Base-by-base conservation (phyloP, 2,329 filamentous ascomycete genomes). In the Chaetomium sp. region DNA sequence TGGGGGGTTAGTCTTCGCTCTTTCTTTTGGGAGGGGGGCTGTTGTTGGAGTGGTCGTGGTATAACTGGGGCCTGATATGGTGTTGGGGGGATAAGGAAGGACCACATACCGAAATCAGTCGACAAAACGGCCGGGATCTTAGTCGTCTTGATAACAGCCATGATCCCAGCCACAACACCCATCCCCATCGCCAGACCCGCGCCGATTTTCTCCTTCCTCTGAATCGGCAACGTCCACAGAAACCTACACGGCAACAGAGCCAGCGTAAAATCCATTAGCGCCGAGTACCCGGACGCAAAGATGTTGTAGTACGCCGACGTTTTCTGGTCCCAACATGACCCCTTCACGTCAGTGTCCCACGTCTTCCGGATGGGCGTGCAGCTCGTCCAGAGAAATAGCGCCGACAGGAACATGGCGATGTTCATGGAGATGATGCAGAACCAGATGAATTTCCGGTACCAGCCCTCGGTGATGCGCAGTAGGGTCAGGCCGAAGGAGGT, bases 401-500 rank as follows among this genome's bases (percentile, higher is more conserved):
- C 61, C 32, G 60, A 64, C 5, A 67, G 57, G 1, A 60, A 60
- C 53, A 70, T 61, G 49, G 64, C 54, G 1, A 68, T 50, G 53
- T 69, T 71, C 56, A 69, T 64, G 12, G 61, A 63, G 5, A 67
- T 45, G 50, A 69, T 67, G 51, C 68, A 59, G 56, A 67, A 64
- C 69, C 68, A 70, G 12, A 68, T 53, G 32, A 62, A 33, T 27
- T 41, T 56, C 38, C 65, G 65, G 35, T 64, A 54, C 61, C 66
- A 63, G 11, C 66, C 62, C 12, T 57, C 56, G 11, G 67, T 65
- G 47, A 71, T 64, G 2, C 69, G 68, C 33, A 73, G 65, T 27
- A 72, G 62, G 1, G 69, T 72, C 36, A 71, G 57, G 12, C 68
- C 71, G 55, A 74, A 72, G 0, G 70, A 71, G 0, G 69, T 72